Conservation (phyloP, 768 basidiomycete genomes). For the Mycena polygramma region DNA sequence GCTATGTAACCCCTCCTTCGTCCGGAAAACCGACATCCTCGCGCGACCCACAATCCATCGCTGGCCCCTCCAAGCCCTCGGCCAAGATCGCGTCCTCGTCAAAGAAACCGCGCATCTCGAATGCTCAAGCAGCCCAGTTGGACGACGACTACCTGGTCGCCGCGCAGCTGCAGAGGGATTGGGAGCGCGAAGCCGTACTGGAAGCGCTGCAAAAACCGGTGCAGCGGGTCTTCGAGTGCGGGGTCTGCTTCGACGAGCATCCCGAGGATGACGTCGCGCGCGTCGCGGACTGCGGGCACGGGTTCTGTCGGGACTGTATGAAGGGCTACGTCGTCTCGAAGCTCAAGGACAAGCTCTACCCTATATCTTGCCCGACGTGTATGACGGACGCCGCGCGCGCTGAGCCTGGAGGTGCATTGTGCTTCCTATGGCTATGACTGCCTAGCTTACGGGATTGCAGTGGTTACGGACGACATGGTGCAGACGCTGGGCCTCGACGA, state of each 20-base stretch:
- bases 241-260: constrained; percentile 67
- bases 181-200: constrained; percentile 36
- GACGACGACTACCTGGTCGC: constrained; percentile 31
- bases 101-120: not conserved
- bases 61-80: constrained; percentile 9
- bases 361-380: constrained; percentile 74
- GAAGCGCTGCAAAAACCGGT: too few species aligned
- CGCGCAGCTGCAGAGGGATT: constrained; percentile 37
- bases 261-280: constrained; percentile 56
- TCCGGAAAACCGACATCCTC: not conserved
- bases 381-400: constrained; percentile 47
- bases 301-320: constrained; percentile 69
- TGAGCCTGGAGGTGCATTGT: constrained; percentile 44
- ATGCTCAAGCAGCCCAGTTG: constrained; percentile 6
- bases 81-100: not conserved
- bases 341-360: constrained; percentile 67
- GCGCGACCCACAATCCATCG: constrained; percentile 13
- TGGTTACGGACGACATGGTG: constrained; percentile 54
- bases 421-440: constrained; percentile 38
- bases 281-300: constrained; percentile 62
- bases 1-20: too few species aligned
- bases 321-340: constrained; percentile 56
- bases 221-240: constrained; percentile 61
- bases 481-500: constrained; percentile 61
- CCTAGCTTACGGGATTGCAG: constrained; percentile 45